Base-by-base conservation (phyloP, 495 filamentous ascomycete genomes). In the Aspergillus nidulans region DNA sequence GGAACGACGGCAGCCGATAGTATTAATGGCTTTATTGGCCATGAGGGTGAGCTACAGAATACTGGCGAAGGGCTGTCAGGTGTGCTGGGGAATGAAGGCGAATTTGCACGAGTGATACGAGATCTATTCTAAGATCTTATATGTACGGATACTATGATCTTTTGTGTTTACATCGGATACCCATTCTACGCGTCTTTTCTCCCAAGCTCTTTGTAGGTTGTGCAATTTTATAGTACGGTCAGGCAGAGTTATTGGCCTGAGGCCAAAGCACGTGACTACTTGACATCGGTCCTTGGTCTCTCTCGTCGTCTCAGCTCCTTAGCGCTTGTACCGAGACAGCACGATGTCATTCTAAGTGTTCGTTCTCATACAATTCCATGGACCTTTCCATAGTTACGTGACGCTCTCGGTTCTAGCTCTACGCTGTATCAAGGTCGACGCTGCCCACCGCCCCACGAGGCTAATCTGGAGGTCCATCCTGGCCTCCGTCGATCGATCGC, bases 21-120 rank as follows among this genome's bases (percentile, higher is more conserved):
- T 4, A 71, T 80, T 15, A 70, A 70, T 62, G 69, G 70, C 3
- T 76, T 75, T 64, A 71, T 74, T 38, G 67, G 64, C 3, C 52
- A 66, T 13, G 69, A 77, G 49, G 72, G 71, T 23, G 78, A 74
- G 24, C 66, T 77, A 43, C 73, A 74, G 20, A 73, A 76, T 52
- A 74, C 73, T 23, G 72, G 68, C 1, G 72, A 77, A 44, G 77
- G 77, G 4, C 56, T 81, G 10, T 72, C 74, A 42, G 75, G 71
- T 18, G 72, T 79, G 19, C 70, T 85, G 59, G 82, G 82, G 2
- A 78, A 80, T 25, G 83, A 88, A 25, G 84, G 85, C 32, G 84
- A 86, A 60, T 75, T 88, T 59, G 76, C 81, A 43, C 75, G 77
- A 44, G 81, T 86, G 41, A 76, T 90, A 63, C 74, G 78, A 45